Base-by-base conservation (phyloP, 2,329 filamentous ascomycete genomes). In the Aspergillus eucalypticola region DNA sequence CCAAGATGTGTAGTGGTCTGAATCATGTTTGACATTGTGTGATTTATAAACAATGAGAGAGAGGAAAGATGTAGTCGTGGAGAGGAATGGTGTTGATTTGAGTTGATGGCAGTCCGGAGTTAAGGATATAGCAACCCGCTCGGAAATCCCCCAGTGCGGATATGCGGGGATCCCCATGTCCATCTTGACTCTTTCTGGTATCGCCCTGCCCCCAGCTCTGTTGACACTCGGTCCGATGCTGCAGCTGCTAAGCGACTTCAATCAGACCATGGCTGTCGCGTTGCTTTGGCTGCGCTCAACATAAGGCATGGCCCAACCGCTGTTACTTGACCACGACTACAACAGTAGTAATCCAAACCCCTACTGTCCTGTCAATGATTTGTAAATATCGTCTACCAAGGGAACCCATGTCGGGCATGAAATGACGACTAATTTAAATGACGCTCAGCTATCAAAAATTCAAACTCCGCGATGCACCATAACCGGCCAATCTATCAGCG, bases 1-100 rank as follows among this genome's bases (percentile, higher is more conserved):
- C 73, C 73, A 17, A 76, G 64, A 5, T 58, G 60, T 19, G 21
- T 27, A 6, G 67, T 69, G 4, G 71, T 72, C 46, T 68, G 63
- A 6, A 75, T 52, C 10, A 54, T 15, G 23, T 59, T 35, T 3
- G 61, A 49, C 62, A 63, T 64, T 5, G 6, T 29, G 17, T 38
- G 13, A 29, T n/a, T 15, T 35, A 11, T 13, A 13, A 11, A 35
- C 4, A 13, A 15, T 5, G 32, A 35, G 32, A 35, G 11, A 35
- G 32, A 6, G 7, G 25, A 15, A 13, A 13, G 1, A 13, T 13
- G 32, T 35, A 39, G 27, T 38, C n/a, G 27, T 42, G 21, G 46
- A 46, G 19, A 17, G 19, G 25, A 15, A 55, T 35, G 4, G 32
- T 13, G 2, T 13, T 13, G 10, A 35, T 13, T 13, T 35, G 11